Conservation (phyloP, 2,329 filamentous ascomycete genomes). For the Aureobasidium sp. region DNA sequence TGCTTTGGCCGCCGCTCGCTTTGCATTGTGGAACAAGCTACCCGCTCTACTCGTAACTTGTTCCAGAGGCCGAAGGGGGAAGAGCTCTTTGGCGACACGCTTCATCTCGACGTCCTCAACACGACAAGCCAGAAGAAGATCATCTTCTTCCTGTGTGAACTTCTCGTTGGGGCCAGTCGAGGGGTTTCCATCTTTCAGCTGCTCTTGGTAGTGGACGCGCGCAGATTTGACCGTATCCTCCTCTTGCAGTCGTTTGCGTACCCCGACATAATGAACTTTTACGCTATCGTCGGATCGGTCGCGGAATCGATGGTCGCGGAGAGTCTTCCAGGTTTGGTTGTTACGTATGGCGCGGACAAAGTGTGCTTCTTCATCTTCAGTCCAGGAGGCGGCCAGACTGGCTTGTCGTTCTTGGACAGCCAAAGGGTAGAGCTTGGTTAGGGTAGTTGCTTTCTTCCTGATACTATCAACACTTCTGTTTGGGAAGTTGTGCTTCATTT, state of each 20-base stretch:
- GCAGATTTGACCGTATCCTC: background rate
- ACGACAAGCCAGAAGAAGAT: slow-evolving; percentile 12
- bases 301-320: background rate
- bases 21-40: background rate
- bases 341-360: background rate
- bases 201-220: background rate
- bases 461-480: background rate
- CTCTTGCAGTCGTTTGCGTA: background rate
- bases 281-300: slow-evolving; percentile 2
- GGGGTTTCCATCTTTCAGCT: background rate
- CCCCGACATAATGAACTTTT: background rate
- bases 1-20: slow-evolving; percentile 3
- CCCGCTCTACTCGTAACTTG: slow-evolving; percentile 7
- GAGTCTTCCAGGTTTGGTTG: background rate
- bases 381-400: background rate
- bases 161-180: slow-evolving; percentile 9
- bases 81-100: slow-evolving; percentile 12
- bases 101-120: slow-evolving; percentile 11
- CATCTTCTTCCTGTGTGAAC: slow-evolving; percentile 12
- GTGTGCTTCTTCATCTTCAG: background rate
- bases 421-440: background rate
- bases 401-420: background rate
- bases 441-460: background rate
- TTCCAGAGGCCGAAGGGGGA: slow-evolving; percentile 2
- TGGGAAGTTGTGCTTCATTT: background rate